Percentiles rank a stretch among this genome's conserved stretches.
These are phyloP conservation scores for Neurospora sp. DNA, from an alignment of 495 filamentous ascomycete species.

Conservation along the genomic window DNA sequence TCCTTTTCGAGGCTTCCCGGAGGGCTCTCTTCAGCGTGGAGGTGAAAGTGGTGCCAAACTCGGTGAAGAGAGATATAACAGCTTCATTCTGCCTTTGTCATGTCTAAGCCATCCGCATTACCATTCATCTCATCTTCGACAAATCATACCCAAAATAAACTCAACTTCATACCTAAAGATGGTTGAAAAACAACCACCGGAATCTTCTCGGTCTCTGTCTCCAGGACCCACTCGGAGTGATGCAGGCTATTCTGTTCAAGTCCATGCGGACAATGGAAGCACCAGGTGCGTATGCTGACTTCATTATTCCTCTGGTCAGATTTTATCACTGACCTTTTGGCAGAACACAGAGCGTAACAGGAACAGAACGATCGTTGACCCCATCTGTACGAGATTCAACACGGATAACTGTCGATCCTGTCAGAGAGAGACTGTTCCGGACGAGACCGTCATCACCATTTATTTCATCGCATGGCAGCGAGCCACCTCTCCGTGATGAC, in stretches of 20 bases:
- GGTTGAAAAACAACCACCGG: neutral
- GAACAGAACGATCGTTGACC: neutral
- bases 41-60: neutral
- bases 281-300: conserved; percentile 10
- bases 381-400: neutral
- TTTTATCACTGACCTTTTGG: neutral
- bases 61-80: neutral
- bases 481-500: conserved; percentile 11
- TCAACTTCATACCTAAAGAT: neutral
- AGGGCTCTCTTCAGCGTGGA: conserved; percentile 12
- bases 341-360: neutral
- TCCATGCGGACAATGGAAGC: conserved; percentile 14
- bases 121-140: neutral
- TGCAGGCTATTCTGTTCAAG: conserved; percentile 19
- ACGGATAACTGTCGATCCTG: neutral
- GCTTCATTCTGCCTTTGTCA: neutral
- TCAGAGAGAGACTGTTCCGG: neutral
- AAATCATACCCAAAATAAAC: neutral
- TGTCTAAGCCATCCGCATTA: neutral
- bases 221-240: conserved; percentile 13
- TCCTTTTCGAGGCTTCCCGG: conserved; percentile 14
- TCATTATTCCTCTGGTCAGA: neutral
- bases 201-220: conserved; percentile 3
- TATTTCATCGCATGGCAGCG: conserved; percentile 4
- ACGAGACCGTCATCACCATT: neutral